Conservation (phyloP, 805 yeast species). For the Candida arabinofermentans region DNA sequence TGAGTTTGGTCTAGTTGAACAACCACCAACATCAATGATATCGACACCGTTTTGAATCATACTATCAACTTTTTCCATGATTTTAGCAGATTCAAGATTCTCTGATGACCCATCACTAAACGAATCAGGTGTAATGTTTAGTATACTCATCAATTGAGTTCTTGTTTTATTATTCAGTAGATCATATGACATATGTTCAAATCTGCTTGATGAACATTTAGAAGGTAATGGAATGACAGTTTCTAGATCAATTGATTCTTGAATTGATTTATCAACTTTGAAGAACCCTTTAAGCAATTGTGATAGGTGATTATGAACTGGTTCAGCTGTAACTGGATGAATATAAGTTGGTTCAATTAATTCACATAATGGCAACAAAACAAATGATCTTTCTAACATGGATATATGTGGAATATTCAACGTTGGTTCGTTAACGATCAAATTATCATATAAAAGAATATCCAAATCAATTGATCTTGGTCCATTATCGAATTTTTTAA, state of each 20-base stretch:
- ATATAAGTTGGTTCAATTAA: constrained; percentile 57
- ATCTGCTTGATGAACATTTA: constrained; percentile 12
- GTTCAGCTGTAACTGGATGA: constrained; percentile 87
- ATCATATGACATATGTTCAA: constrained; percentile 40
- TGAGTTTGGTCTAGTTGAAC: constrained; percentile 88
- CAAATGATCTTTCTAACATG: constrained; percentile 89
- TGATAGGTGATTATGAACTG: constrained; percentile 62
- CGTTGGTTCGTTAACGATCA: constrained; percentile 50
- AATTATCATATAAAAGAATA: constrained; percentile 65
- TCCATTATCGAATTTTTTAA: constrained; percentile 81
- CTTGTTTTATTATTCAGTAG: constrained; percentile 37
- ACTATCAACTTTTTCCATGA: constrained; percentile 41
- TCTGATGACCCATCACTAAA: constrained; percentile 83
- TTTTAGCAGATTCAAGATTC: constrained; percentile 33
- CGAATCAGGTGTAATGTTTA: constrained; percentile 91
- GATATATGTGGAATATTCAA: constrained; percentile 81
- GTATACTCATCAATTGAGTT: constrained; percentile 82
- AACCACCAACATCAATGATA: constrained; percentile 91
- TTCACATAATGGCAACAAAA: constrained; percentile 83
- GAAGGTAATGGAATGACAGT: constrained; percentile 45
- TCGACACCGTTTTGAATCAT: constrained; percentile 61
- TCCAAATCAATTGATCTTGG: constrained; percentile 92
- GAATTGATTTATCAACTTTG: constrained; percentile 31
- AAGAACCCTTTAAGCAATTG: constrained; percentile 31
- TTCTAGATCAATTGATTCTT: constrained; percentile 47